phyloP scores from a whole-genome alignment of 768 basidiomycete genomes.

The Leccinum incarnatum region DNA sequence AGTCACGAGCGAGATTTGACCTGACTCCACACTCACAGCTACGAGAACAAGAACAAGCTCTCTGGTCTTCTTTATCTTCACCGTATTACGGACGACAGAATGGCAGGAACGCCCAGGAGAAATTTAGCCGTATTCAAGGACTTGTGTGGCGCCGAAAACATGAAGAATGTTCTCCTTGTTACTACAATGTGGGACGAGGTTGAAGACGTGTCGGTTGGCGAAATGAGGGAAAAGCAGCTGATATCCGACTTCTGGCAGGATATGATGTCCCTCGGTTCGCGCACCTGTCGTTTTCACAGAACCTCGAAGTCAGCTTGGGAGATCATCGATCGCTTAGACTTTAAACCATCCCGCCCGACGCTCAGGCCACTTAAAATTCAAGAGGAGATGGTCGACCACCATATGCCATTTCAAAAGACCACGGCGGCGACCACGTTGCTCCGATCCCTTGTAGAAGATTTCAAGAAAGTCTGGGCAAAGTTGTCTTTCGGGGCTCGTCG shows the following conservation, averaged over 20 bases:
- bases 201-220: not conserved
- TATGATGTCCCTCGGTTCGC: constrained; percentile 15
- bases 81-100: constrained; percentile 11
- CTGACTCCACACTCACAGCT: constrained; percentile 3
- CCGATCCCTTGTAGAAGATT: constrained; percentile 5
- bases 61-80: constrained; percentile 15
- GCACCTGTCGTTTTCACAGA: constrained; percentile 6
- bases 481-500: not conserved
- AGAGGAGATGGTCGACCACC: constrained; percentile 16
- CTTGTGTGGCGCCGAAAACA: constrained; percentile 8
- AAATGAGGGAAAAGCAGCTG: constrained; percentile 14
- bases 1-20: not conserved
- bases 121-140: constrained; percentile 10
- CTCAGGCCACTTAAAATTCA: constrained; percentile 13
- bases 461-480: constrained; percentile 8
- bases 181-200: constrained; percentile 22
- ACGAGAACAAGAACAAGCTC: constrained; percentile 9
- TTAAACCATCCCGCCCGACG: not conserved
- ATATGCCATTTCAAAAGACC: constrained; percentile 8
- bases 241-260: constrained; percentile 10
- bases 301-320: constrained; percentile 14
- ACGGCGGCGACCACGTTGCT: constrained; percentile 17
- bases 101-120: constrained; percentile 9
- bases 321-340: constrained; percentile 6
- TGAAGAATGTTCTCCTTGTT: constrained; percentile 18